Base-by-base conservation (phyloP, 108 stramenopile genomes). In the Nitzschia sp. region DNA sequence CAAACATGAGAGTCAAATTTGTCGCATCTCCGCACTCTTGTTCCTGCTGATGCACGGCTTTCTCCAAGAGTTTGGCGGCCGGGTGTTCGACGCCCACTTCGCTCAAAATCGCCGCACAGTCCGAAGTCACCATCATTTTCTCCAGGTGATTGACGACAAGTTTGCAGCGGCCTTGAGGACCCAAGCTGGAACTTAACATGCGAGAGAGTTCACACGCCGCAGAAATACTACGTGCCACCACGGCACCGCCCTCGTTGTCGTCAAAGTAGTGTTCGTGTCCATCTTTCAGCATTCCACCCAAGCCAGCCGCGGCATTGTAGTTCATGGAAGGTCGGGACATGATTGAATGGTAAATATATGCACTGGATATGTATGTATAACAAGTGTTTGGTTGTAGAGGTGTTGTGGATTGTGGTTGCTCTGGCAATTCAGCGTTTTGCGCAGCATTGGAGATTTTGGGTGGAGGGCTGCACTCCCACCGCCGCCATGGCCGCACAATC, bases 81-180 rank as follows among this genome's bases (percentile, higher is more conserved):
- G 99, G 99, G 82, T 99, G 99, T 76, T 95, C 86, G 30, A 99
- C 92, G 67, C 97, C 97, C 46, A 99, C 75, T 84, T 98, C 98
- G 23, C 82, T 84, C 53, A 97, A 75, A 59, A 99, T 98, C 22
- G 97, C 89, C 8, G 97, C 96, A 50, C 97, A 98, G 68, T 99
- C 99, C 8, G 79, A 79, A 4, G 99, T 98, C 22, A 99, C 99
- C 58, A 97, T 96, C 64, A 97, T 97, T 78, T 97, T 97, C 55
- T 96, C 98, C 57, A 98, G 73, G 77, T 99, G 99, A 83, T 99
- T 99, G 44, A 99, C 96, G 29, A 99, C 93, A 50, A 98, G 87
- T 78, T 98, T 98, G 84, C 96, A 96, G 80, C 97, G 94, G 45
- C 97, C 97, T 69, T 97, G 97, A 21, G 99, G 99, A 11, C 99